A percentile compares a stretch with the other conserved stretches of the same genome.
These are phyloP conservation scores for Pythium aristosporum DNA, from an alignment of 352 stramenopile genomes.

Conservation along the genomic window DNA sequence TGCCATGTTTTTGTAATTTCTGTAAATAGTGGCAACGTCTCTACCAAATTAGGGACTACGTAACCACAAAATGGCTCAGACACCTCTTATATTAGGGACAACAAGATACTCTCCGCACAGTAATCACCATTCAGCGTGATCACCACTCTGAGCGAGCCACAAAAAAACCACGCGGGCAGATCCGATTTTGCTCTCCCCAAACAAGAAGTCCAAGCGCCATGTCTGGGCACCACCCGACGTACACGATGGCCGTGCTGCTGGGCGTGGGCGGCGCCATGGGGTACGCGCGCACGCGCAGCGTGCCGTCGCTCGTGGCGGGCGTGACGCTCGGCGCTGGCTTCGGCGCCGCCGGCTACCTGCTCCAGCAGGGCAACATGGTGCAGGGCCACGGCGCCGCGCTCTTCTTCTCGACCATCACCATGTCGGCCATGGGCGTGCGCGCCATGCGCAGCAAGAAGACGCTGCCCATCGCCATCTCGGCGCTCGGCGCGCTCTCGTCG, in stretches of 20 bases:
- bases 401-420: slow-evolving; percentile 81
- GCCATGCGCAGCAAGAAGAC: slow-evolving; percentile 72
- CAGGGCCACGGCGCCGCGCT: slow-evolving; percentile 80
- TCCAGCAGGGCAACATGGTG: slow-evolving; percentile 80
- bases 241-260: slow-evolving; percentile 77
- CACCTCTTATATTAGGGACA: too few relatives aligned
- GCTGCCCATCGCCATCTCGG: slow-evolving; percentile 71
- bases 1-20: background rate
- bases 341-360: slow-evolving; percentile 70
- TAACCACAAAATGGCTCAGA: too few relatives aligned
- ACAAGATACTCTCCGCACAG: too few relatives aligned
- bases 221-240: slow-evolving; percentile 78
- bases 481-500: slow-evolving; percentile 68
- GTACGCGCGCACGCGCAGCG: slow-evolving; percentile 78
- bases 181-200: background rate
- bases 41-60: too few relatives aligned
- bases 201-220: slow-evolving; percentile 25
- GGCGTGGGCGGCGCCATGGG: slow-evolving; percentile 67
- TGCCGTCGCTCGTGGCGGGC: slow-evolving; percentile 80
- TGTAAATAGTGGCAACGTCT: background rate
- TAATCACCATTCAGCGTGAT: too few relatives aligned
- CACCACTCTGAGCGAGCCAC: too few relatives aligned
- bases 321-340: slow-evolving; percentile 81
- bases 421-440: slow-evolving; percentile 83
- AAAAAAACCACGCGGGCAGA: background rate